Conservation (phyloP, 148 eudicot genomes). For the Camellia sinensis region DNA sequence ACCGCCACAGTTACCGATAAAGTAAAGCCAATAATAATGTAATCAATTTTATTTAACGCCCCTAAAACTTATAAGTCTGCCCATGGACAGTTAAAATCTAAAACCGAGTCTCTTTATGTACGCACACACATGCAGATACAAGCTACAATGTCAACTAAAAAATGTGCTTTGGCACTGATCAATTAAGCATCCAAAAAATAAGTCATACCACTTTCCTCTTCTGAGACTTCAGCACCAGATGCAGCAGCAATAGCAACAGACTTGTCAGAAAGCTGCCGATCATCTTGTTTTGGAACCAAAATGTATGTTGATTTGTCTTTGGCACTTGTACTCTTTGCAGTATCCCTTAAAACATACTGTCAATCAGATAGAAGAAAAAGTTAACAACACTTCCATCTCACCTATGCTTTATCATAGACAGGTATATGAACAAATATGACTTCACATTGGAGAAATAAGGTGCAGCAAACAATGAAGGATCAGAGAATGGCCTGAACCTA, state of each 20-base stretch:
- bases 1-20: neutral
- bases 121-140: neutral
- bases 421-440: neutral
- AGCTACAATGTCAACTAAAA: neutral
- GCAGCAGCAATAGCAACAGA: constrained; percentile 27
- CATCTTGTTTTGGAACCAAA: constrained; percentile 48
- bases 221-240: constrained; percentile 38
- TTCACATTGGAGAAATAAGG: neutral
- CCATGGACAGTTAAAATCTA: neutral
- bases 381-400: neutral
- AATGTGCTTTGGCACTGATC: neutral
- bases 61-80: neutral
- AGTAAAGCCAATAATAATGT: neutral
- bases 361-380: neutral
- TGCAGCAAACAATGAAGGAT: neutral
- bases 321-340: constrained; percentile 52
- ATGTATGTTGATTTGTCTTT: constrained; percentile 61
- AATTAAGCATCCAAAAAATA: constrained; percentile 7
- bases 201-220: constrained; percentile 51
- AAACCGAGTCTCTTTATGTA: neutral
- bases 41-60: neutral
- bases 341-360: constrained; percentile 71
- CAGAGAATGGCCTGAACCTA: neutral
- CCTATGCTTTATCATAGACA: no score
- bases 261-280: constrained; percentile 33